A percentile compares a stretch with the other conserved stretches of the same genome.
phyloP scores from a whole-genome alignment of 2,329 filamentous ascomycete genomes.

The Fusarium hostae region DNA sequence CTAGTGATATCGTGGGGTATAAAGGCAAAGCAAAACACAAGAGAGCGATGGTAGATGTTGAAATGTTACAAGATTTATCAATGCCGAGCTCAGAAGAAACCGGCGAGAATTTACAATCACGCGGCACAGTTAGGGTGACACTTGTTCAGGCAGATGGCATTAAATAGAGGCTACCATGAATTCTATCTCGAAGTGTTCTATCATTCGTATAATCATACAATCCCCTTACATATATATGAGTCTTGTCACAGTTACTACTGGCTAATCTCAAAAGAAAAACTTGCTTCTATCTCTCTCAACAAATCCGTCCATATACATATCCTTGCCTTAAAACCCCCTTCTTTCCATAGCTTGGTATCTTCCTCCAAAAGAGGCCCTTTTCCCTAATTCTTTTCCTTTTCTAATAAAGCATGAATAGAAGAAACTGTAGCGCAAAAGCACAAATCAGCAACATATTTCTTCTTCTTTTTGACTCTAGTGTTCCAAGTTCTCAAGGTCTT shows the following conservation, averaged over 20 bases:
- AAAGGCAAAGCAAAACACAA: no score
- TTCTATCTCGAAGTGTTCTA: fast-evolving
- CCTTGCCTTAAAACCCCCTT: neutral
- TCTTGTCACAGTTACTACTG: neutral
- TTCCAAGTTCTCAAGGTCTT: neutral
- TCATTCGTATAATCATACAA: neutral
- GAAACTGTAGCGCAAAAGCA: neutral
- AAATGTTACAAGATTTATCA: neutral
- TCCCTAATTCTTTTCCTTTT: neutral
- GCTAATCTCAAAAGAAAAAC: neutral
- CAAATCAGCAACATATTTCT: neutral
- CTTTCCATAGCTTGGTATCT: neutral
- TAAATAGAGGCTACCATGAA: fast-evolving
- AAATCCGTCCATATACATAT: neutral
- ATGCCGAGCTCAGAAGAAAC: neutral
- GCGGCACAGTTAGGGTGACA: no score
- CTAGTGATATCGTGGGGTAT: fast-evolving
- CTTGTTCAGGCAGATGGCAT: no score
- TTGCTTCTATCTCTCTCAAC: neutral
- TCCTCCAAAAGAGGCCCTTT: neutral
- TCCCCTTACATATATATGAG: neutral
- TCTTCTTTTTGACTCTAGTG: neutral
- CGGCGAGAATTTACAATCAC: neutral
- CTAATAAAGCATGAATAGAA: neutral
- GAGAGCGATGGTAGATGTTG: fast-evolving